Conservation (phyloP, 257 asterid genomes). For the Cordia subcordata region DNA sequence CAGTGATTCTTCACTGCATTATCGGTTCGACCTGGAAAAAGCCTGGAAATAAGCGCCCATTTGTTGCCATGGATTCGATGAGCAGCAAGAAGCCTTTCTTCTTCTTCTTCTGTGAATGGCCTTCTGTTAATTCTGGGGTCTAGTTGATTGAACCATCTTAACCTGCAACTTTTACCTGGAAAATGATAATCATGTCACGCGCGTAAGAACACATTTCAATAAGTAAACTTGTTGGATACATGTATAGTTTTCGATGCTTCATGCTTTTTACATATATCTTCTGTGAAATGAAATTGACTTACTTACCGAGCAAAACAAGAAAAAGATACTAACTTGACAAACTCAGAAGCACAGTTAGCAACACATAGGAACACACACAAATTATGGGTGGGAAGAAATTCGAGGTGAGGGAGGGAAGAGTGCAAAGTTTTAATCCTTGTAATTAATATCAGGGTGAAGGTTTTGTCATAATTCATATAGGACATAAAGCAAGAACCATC, state of each 20-base stretch:
- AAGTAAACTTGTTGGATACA: neutral
- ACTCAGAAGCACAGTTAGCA: neutral
- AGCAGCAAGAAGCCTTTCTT: conserved; percentile 72
- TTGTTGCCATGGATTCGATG: conserved; percentile 83
- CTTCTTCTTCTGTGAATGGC: conserved; percentile 88
- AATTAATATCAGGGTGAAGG: too few relatives aligned
- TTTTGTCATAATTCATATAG: too few relatives aligned
- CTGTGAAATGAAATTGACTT: too few relatives aligned
- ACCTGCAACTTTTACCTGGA: conserved; percentile 89
- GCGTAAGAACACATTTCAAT: neutral
- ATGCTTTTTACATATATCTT: too few relatives aligned
- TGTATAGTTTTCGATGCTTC: neutral
- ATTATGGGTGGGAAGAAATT: too few relatives aligned
- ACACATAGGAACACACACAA: too few relatives aligned
- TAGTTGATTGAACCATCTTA: conserved; percentile 92
- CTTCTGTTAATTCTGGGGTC: conserved; percentile 91
- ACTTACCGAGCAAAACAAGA: too few relatives aligned
- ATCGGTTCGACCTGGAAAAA: conserved; percentile 93
- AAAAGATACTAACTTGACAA: neutral
- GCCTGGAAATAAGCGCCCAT: conserved; percentile 87
- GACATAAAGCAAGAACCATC: too few relatives aligned
- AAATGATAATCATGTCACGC: neutral
- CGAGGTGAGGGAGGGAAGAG: too few relatives aligned
- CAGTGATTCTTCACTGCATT: conserved; percentile 95
- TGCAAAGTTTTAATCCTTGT: too few relatives aligned